Percentiles rank a stretch among this genome's conserved stretches.
Evolutionary conservation across 768 basidiomycete genomes (phyloP).

Genomic region (Melanogaster broomeanus): DNA sequence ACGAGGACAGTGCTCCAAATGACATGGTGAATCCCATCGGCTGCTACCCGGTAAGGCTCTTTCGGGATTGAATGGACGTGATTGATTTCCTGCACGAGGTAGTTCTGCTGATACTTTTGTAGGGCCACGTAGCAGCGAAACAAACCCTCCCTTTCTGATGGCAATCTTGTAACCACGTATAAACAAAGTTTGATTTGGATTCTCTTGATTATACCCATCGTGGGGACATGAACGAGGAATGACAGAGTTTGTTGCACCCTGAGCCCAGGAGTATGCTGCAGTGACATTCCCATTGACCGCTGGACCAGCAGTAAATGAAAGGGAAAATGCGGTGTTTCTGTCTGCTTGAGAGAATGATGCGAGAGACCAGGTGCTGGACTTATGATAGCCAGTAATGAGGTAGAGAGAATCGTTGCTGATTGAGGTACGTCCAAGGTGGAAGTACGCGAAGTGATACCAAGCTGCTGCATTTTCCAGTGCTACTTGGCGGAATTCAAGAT

Average conservation of each 20-base stretch:
- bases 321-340: conserved; percentile 2
- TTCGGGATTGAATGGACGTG: not conserved
- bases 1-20: too few relatives aligned
- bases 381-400: conserved; percentile 32
- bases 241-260: conserved; percentile 9
- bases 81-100: conserved; percentile 9
- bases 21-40: too few relatives aligned
- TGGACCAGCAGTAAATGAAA: conserved; percentile 14
- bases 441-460: conserved; percentile 35
- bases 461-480: conserved; percentile 24
- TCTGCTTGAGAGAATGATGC: conserved; percentile 20
- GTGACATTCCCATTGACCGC: conserved; percentile 8
- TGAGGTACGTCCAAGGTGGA: conserved; percentile 20
- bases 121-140: conserved; percentile 12
- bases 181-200: conserved; percentile 31
- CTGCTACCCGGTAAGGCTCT: too few relatives aligned
- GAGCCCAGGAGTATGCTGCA: conserved; percentile 17
- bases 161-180: conserved; percentile 33
- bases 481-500: conserved; percentile 24
- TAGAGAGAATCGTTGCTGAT: conserved; percentile 35
- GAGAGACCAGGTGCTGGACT: conserved; percentile 31
- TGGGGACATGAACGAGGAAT: conserved; percentile 20
- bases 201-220: conserved; percentile 1
- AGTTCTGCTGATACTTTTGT: not conserved
- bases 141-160: conserved; percentile 14